Conservation (phyloP, 495 filamentous ascomycete genomes). For the Penicillium atrosanguineum region DNA sequence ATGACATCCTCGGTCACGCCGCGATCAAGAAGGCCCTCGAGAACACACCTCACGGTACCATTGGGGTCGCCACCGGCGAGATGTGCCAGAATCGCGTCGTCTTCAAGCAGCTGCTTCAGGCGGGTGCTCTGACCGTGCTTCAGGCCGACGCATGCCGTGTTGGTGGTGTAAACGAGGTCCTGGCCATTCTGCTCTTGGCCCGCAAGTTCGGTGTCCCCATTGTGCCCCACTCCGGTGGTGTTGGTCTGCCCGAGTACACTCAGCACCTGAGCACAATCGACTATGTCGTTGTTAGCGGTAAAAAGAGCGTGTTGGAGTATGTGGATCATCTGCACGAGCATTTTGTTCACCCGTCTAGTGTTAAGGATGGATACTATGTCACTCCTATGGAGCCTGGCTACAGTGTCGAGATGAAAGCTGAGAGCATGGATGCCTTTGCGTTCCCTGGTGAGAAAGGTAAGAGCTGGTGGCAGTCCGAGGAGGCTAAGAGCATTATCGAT, state of each 20-base stretch:
- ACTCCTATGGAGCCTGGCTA: slow-evolving; percentile 83
- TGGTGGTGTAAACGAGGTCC: slow-evolving; percentile 88
- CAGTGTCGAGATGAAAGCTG: slow-evolving; percentile 88
- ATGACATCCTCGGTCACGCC: slow-evolving; percentile 87
- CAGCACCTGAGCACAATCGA: slow-evolving; percentile 93
- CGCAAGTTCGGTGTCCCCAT: slow-evolving; percentile 81
- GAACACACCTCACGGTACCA: slow-evolving; percentile 56
- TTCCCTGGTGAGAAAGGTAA: slow-evolving; percentile 74
- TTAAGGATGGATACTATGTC: slow-evolving; percentile 83
- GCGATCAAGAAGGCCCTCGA: slow-evolving; percentile 76
- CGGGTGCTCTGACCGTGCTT: slow-evolving; percentile 79
- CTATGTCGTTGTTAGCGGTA: slow-evolving; percentile 83
- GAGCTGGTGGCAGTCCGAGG: slow-evolving; percentile 79
- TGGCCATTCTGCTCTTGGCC: slow-evolving; percentile 87
- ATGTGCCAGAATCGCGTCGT: slow-evolving; percentile 96
- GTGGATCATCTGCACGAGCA: slow-evolving; percentile 94
- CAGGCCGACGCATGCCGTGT: slow-evolving; percentile 91
- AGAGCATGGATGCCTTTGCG: slow-evolving; percentile 75
- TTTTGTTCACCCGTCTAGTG: slow-evolving; percentile 76
- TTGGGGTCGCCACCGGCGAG: slow-evolving; percentile 90
- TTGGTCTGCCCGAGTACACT: slow-evolving; percentile 90
- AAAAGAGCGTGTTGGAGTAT: slow-evolving; percentile 81
- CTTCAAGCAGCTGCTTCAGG: slow-evolving; percentile 86
- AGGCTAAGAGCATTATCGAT: slow-evolving; percentile 65
- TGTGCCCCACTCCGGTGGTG: slow-evolving; percentile 86